phyloP scores from a whole-genome alignment of 1,139 yeast genomes.

The Sugiyamaella paludigena region DNA sequence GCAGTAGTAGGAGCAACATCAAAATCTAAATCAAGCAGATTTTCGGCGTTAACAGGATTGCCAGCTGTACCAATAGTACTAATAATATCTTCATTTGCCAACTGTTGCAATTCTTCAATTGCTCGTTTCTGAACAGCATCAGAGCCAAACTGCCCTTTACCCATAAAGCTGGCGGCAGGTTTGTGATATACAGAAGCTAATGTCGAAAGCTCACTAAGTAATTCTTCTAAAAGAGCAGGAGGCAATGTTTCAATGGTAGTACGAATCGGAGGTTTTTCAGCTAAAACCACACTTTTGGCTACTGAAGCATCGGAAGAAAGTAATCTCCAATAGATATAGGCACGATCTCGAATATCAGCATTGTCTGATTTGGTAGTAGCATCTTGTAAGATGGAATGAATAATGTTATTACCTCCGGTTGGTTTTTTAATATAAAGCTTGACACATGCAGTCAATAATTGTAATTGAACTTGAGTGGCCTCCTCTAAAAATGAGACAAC shows the following conservation, averaged over 20 bases:
- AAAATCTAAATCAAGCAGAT: conserved; percentile 80
- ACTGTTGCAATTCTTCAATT: conserved; percentile 71
- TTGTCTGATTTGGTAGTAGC: conserved; percentile 82
- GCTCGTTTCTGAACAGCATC: conserved; percentile 50
- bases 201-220: conserved; percentile 75
- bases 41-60: conserved; percentile 58
- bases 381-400: conserved; percentile 70
- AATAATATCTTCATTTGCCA: conserved; percentile 77
- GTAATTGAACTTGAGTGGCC: conserved; percentile 71
- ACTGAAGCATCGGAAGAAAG: conserved; percentile 58
- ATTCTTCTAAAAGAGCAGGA: conserved; percentile 62
- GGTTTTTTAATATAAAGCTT: conserved; percentile 60
- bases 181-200: conserved; percentile 87
- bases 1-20: conserved; percentile 26
- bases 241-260: conserved; percentile 72
- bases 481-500: conserved; percentile 67
- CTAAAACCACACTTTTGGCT: conserved; percentile 53
- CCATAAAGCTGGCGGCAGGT: conserved; percentile 70
- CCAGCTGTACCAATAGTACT: conserved; percentile 44
- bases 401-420: conserved; percentile 46
- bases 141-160: conserved; percentile 45
- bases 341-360: conserved; percentile 92
- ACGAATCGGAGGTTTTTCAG: conserved; percentile 66
- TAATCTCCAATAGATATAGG: conserved; percentile 91
- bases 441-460: conserved; percentile 73